phyloP scores from a whole-genome alignment of 352 stramenopile genomes.

The Blastocystis sp. region DNA sequence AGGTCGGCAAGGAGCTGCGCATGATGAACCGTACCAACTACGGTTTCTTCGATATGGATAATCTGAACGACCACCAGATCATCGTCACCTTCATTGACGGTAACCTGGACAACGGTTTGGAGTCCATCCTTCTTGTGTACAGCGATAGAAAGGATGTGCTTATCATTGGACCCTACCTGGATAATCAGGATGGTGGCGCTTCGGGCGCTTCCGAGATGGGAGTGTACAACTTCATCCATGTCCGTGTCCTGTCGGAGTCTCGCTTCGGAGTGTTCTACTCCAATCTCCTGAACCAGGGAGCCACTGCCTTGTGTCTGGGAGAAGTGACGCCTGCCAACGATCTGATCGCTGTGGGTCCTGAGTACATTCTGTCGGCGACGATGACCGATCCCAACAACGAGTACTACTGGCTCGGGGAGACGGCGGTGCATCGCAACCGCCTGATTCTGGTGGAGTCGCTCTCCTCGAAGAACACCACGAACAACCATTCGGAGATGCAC shows the following conservation, averaged over 20 bases:
- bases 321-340: slow-evolving; percentile 51
- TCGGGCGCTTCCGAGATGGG: slow-evolving; percentile 9
- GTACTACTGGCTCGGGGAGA: slow-evolving; percentile 52
- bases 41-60: slow-evolving; percentile 57
- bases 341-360: slow-evolving; percentile 44
- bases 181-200: slow-evolving; percentile 55
- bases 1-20: slow-evolving; percentile 1
- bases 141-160: background rate
- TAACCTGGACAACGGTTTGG: slow-evolving; percentile 42
- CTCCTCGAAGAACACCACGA: background rate
- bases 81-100: slow-evolving; percentile 55
- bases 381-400: slow-evolving; percentile 35
- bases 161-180: slow-evolving; percentile 51
- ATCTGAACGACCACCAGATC: slow-evolving; percentile 51
- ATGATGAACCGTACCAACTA: slow-evolving; percentile 40
- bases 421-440: background rate
- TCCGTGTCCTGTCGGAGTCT: slow-evolving; percentile 38
- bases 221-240: slow-evolving; percentile 49
- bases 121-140: slow-evolving; percentile 50
- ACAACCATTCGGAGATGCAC: background rate
- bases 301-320: slow-evolving; percentile 18
- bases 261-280: slow-evolving; percentile 54
- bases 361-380: slow-evolving; percentile 29
- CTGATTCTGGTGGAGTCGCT: slow-evolving; percentile 38
- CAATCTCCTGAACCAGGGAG: slow-evolving; percentile 17